Percentiles rank a stretch among this genome's conserved stretches.
Conservation (phyloP, 352 stramenopile species). For the Pythium periplocum region DNA sequence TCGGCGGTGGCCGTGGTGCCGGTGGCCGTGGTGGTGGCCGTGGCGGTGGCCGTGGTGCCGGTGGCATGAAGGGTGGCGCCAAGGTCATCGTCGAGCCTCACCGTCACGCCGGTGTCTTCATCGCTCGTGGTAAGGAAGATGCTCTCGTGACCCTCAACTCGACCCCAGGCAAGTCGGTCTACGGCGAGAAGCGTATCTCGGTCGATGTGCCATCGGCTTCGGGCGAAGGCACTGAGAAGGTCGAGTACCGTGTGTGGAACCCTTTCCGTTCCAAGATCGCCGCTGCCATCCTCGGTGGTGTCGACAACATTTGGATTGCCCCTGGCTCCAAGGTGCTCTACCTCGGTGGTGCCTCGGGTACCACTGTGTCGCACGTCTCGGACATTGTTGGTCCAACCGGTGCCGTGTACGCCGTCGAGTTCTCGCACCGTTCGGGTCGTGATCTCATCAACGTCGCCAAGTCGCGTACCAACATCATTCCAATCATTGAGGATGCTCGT, state of each 20-base stretch:
- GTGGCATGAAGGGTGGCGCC: conserved; percentile 93
- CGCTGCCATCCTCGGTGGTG: conserved; percentile 97
- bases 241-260: conserved; percentile 99
- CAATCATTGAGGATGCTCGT: conserved; percentile 98
- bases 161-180: conserved; percentile 98
- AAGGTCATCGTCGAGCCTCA: conserved; percentile 98
- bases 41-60: conserved; percentile 49
- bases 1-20: conserved; percentile 32
- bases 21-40: conserved; percentile 55
- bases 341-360: conserved; percentile 97
- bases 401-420: conserved; percentile 99
- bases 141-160: conserved; percentile 98
- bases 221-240: conserved; percentile 92
- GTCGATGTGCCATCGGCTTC: conserved; percentile 93
- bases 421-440: conserved; percentile 97
- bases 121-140: conserved; percentile 98
- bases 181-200: conserved; percentile 99
- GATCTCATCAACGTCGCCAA: conserved; percentile 99
- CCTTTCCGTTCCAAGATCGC: conserved; percentile 99
- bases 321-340: conserved; percentile 98
- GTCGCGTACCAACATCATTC: conserved; percentile 98
- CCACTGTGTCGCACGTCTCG: conserved; percentile 98
- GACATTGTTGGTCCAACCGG: conserved; percentile 98
- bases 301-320: conserved; percentile 98
- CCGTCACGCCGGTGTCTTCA: conserved; percentile 98